A percentile compares a stretch with the other conserved stretches of the same genome.
Evolutionary conservation across 2,329 filamentous ascomycete species (phyloP).

Genomic region (Lizonia empirigonia): DNA sequence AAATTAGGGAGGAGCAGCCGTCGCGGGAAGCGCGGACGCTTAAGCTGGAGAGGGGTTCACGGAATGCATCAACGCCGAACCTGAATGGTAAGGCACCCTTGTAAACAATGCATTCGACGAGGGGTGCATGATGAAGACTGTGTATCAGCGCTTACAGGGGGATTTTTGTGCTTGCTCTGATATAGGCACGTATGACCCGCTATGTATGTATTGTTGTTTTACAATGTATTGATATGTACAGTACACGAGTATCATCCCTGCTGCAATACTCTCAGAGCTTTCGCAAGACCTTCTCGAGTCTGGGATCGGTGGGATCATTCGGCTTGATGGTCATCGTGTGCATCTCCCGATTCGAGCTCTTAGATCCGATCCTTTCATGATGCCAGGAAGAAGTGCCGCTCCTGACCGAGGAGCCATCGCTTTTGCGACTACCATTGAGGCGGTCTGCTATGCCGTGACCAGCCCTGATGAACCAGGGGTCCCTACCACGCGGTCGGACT

Average conservation of each 20-base stretch:
- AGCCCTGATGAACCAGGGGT: slow-evolving; percentile 44
- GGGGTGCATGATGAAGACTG: background rate
- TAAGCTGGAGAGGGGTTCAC: background rate
- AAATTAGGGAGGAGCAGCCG: slow-evolving; percentile 1
- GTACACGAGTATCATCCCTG: slow-evolving; percentile 1
- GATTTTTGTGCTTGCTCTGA: background rate
- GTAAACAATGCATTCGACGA: background rate
- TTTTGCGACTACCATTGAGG: slow-evolving; percentile 22
- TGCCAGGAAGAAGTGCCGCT: slow-evolving; percentile 33
- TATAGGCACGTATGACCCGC: background rate
- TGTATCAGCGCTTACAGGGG: background rate
- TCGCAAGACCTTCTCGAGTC: slow-evolving; percentile 37
- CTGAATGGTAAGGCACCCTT: background rate
- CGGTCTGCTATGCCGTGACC: slow-evolving; percentile 31
- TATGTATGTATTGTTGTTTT: slow-evolving; percentile 1
- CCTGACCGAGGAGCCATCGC: slow-evolving; percentile 31
- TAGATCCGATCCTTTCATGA: slow-evolving; percentile 34
- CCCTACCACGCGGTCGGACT: slow-evolving; percentile 42
- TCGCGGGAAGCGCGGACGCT: slow-evolving; percentile 6
- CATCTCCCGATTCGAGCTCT: slow-evolving; percentile 37
- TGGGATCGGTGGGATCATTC: slow-evolving; percentile 33
- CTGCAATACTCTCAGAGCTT: slow-evolving; percentile 1
- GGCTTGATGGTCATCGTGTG: slow-evolving; percentile 33
- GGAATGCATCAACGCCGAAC: background rate
- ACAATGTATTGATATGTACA: slow-evolving; percentile 2